These are phyloP conservation scores for Panicum hallii DNA, from an alignment of 202 grass and related monocot species.

Conservation along the genomic window DNA sequence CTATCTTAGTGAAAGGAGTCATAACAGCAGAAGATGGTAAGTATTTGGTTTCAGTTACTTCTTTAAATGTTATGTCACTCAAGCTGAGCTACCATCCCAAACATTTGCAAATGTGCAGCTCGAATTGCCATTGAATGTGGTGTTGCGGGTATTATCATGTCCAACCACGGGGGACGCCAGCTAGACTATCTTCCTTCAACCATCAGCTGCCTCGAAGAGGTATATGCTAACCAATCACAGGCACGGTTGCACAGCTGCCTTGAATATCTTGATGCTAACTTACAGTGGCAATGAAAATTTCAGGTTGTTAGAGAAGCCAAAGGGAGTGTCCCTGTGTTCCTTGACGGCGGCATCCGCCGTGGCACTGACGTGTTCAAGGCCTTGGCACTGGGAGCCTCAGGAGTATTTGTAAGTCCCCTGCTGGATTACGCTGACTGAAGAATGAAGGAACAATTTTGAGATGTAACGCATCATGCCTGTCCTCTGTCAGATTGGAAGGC, in stretches of 20 bases:
- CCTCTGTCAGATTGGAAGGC: constrained; percentile 69
- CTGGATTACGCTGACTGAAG: neutral
- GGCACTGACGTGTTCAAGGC: constrained; percentile 98
- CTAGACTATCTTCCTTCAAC: constrained; percentile 84
- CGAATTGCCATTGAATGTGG: constrained; percentile 62
- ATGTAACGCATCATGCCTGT: neutral
- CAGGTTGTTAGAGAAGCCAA: constrained; percentile 75
- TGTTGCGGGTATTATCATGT: constrained; percentile 73
- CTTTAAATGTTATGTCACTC: neutral
- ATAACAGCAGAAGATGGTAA: constrained; percentile 83
- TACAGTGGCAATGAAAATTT: constrained; percentile 2
- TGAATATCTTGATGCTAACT: constrained; percentile 1
- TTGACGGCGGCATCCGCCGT: constrained; percentile 85
- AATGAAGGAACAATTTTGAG: neutral
- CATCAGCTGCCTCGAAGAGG: constrained; percentile 92
- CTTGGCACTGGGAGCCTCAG: constrained; percentile 77
- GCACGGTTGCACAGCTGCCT: neutral
- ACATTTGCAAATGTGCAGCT: constrained; percentile 50
- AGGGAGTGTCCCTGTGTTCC: constrained; percentile 75
- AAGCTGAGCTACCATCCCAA: neutral
- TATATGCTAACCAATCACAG: constrained; percentile 24
- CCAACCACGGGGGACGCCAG: constrained; percentile 89
- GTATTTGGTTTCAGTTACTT: constrained; percentile 22
- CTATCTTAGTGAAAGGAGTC: constrained; percentile 85
- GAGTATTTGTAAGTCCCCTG: constrained; percentile 71